Conservation (phyloP, 1,284 basidiomycete genomes). For the Ganoderma leucocontextum region DNA sequence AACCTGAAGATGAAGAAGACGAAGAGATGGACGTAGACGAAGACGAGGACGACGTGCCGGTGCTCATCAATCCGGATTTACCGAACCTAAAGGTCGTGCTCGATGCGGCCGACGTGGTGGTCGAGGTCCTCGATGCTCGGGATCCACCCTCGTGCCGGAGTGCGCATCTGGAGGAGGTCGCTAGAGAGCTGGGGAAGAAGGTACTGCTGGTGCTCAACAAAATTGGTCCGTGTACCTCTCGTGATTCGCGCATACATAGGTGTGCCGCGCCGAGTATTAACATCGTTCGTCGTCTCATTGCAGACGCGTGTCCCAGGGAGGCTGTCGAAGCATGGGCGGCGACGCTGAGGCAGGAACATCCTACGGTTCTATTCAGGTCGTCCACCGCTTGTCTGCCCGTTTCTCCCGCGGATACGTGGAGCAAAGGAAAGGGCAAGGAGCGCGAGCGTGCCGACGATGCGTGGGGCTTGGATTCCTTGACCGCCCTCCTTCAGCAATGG, state of each 20-base stretch:
- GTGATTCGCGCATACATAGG: constrained; percentile 6
- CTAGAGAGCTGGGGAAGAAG: constrained; percentile 53
- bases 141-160: constrained; percentile 82
- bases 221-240: constrained; percentile 67
- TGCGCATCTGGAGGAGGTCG: constrained; percentile 67
- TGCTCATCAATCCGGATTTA: constrained; percentile 74
- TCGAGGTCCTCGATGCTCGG: constrained; percentile 88
- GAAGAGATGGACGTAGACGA: constrained; percentile 44
- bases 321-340: constrained; percentile 81
- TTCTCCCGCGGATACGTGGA: constrained; percentile 40
- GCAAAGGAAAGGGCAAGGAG: constrained; percentile 51
- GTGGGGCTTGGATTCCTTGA: constrained; percentile 60
- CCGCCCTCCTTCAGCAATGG: constrained; percentile 54
- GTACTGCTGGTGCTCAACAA: constrained; percentile 86
- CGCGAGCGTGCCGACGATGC: constrained; percentile 61
- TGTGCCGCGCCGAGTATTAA: not conserved
- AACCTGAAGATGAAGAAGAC: constrained; percentile 41
- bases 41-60: constrained; percentile 58
- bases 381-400: constrained; percentile 70
- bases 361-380: constrained; percentile 85
- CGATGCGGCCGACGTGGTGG: constrained; percentile 84
- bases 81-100: constrained; percentile 77
- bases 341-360: constrained; percentile 72
- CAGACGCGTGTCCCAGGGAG: constrained; percentile 88
- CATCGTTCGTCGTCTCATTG: not conserved